Evolutionary conservation across 78 protist genomes (phyloP).

Genomic region (Salpingoeca rosetta): DNA sequence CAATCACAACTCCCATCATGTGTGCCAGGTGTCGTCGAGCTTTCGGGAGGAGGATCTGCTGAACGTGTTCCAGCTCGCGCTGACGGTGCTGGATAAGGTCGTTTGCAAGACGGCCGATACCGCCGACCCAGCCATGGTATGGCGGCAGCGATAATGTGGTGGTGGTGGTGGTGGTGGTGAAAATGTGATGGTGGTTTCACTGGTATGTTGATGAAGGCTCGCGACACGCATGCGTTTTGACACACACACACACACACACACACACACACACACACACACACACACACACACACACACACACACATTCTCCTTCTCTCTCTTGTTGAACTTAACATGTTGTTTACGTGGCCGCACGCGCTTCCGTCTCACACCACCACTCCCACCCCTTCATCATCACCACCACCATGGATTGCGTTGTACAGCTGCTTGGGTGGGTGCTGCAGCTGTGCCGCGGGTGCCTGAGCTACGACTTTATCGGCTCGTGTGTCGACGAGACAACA

Average conservation of each 20-base stretch:
- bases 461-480: slow-evolving; percentile 35
- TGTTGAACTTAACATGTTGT: too few species aligned
- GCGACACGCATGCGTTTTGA: too few species aligned
- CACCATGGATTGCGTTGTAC: not conserved
- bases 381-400: not conserved
- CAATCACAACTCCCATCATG: too few species aligned
- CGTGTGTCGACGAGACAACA: slow-evolving; percentile 18
- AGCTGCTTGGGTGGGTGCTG: not conserved
- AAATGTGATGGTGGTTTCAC: too few species aligned
- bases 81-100: not conserved
- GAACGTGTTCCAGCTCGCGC: not conserved
- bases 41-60: not conserved
- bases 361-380: not conserved
- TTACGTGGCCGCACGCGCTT: not conserved
- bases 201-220: too few species aligned
- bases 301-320: too few species aligned
- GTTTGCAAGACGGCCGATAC: not conserved
- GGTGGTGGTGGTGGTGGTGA: too few species aligned
- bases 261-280: too few species aligned
- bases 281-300: too few species aligned
- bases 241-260: too few species aligned
- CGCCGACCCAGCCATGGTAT: not conserved
- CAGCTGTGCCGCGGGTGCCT: slow-evolving; percentile 18
- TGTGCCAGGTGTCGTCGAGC: not conserved
- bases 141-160: too few species aligned